Evolutionary conservation across 129 eudicot species (phyloP).

Genomic region (Lactuca saligna): DNA sequence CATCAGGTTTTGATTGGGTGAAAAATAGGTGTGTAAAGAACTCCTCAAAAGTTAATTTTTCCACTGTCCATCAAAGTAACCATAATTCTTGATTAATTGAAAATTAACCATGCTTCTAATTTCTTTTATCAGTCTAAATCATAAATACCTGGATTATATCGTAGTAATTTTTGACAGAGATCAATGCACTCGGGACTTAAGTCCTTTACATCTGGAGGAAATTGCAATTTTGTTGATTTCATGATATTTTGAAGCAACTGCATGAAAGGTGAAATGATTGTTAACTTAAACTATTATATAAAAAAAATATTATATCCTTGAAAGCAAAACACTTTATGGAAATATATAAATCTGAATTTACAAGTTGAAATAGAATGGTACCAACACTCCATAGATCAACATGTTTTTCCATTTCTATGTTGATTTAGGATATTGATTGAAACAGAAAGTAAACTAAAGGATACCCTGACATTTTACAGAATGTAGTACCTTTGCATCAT

Average conservation of each 20-base stretch:
- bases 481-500: no score
- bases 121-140: constrained; percentile 1
- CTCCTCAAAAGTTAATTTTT: constrained; percentile 84
- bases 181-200: constrained; percentile 69
- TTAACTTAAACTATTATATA: constrained; percentile 5
- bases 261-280: constrained; percentile 27
- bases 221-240: constrained; percentile 64
- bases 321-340: constrained; percentile 8
- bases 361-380: no score
- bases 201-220: constrained; percentile 74
- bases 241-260: constrained; percentile 80
- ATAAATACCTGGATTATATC: constrained; percentile 59
- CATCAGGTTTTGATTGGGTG: constrained; percentile 48
- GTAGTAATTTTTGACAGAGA: constrained; percentile 70
- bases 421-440: no score
- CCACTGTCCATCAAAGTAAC: constrained; percentile 53
- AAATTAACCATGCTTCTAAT: neutral
- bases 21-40: constrained; percentile 76
- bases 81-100: neutral
- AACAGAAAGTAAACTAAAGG: no score
- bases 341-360: no score
- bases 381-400: no score
- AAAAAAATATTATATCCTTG: constrained; percentile 6
- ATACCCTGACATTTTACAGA: no score
- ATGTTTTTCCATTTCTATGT: no score